Percentiles rank a stretch among this genome's conserved stretches.
Evolutionary conservation across 73 alveolate species (phyloP).

Genomic region (Symbiodinium pilosum): DNA sequence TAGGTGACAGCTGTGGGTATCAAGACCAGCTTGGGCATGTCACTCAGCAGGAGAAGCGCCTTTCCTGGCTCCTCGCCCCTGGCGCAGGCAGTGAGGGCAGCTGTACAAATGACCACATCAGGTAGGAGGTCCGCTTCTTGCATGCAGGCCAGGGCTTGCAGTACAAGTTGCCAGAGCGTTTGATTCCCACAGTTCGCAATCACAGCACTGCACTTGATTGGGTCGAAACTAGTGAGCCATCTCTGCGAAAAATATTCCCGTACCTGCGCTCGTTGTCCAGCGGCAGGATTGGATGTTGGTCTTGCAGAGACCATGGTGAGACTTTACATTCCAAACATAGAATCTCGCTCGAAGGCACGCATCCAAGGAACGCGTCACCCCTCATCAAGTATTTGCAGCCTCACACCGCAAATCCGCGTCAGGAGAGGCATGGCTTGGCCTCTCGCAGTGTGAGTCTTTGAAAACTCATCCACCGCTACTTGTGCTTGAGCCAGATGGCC

Average conservation of each 20-base stretch:
- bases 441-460: no score
- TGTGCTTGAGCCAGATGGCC: no score
- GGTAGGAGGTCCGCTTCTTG: neutral
- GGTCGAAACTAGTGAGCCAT: neutral
- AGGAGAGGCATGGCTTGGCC: no score
- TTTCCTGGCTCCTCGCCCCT: neutral
- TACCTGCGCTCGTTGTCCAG: no score
- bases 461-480: no score
- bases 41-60: neutral
- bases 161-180: neutral
- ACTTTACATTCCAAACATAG: no score
- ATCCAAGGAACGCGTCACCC: no score
- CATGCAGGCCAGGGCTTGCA: neutral
- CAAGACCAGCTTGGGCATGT: neutral
- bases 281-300: no score
- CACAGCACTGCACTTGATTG: neutral
- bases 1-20: neutral
- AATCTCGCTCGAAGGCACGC: no score
- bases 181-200: neutral
- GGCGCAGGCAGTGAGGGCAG: conserved; percentile 22
- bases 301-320: no score
- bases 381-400: no score
- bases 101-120: conserved; percentile 4
- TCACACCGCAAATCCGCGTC: no score
- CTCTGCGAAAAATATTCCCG: neutral